Evolutionary conservation across 2,329 filamentous ascomycete species (phyloP), one percentile per base, ranked within the genome.

Genomic region (Neospermospora avenae): DNA sequence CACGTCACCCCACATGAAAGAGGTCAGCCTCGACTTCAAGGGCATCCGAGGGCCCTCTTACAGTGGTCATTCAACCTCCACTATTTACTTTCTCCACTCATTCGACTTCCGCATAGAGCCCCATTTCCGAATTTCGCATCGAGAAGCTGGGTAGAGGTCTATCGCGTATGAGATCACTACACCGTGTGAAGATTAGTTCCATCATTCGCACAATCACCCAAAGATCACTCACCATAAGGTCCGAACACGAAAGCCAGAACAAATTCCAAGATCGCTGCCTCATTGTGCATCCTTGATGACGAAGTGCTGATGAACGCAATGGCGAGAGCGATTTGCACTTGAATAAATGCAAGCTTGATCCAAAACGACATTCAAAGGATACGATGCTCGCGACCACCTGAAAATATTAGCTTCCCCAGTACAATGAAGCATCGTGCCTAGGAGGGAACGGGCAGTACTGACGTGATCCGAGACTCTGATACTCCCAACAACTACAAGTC

Each of bases 401-500:
- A n/a, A 11, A 16, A n/a, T 3, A 13, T 28, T 18, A n/a, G 49
- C 41, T 1, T n/a, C n/a, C n/a, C n/a, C n/a, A 49, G 45, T 18
- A 14, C 16, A 31, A 14, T 10, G 8, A 13, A 49, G 24, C 3
- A 6, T 2, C 31, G 20, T 22, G 13, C 2, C 28, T 20, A 13
- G 5, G 10, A 10, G 3, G 28, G n/a, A 52, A 16, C 7, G 18
- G 11, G 20, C 5, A 16, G 39, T 4, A 53, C 49, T 39, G 2
- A 53, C 49, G 49, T 24, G 49, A 10, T 53, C 34, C 49, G 2
- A 53, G 34, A 41, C 31, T 53, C 49, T 28, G 20, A 41, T 53
- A 41, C 11, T 53, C 49, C 49, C 49, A 53, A 41, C 49, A 53
- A n/a, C 37, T 41, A 25, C 49, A 53, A 16, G 24, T 53, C 34